Evolutionary conservation across 225 moss, liverwort and hornwort species (phyloP).

Genomic region (Ulota crispa): DNA sequence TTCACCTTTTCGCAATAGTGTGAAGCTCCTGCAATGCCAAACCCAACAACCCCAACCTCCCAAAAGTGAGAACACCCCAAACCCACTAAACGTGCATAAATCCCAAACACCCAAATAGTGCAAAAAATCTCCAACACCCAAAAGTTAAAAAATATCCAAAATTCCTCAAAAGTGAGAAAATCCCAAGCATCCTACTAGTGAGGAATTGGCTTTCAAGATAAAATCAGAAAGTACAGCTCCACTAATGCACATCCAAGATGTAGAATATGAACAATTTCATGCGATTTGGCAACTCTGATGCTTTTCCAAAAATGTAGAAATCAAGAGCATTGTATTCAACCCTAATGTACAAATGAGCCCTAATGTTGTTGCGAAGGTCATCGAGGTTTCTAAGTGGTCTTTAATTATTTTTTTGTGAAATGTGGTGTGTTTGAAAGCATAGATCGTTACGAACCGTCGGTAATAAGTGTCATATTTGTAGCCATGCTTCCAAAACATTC

Average conservation of each 20-base stretch:
- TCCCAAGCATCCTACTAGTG: not conserved
- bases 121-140: no score
- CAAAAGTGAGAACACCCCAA: not conserved
- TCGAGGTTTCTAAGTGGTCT: no score
- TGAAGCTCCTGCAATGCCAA: conserved; percentile 64
- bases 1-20: conserved; percentile 93
- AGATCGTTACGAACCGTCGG: conserved; percentile 21
- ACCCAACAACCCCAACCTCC: conserved; percentile 22
- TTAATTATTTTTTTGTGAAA: fast-evolving
- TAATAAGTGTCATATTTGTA: conserved; percentile 45
- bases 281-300: not conserved
- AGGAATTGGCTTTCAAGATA: not conserved
- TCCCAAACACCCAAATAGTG: no score
- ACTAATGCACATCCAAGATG: not conserved
- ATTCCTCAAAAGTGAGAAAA: no score
- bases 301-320: no score
- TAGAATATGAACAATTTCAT: fast-evolving
- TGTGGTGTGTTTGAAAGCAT: not conserved
- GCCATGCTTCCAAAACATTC: conserved; percentile 36
- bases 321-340: no score
- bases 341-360: not conserved
- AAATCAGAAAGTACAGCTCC: not conserved
- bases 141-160: not conserved
- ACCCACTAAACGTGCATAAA: no score
- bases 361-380: not conserved